Evolutionary conservation across 352 stramenopile genomes (phyloP).

Genomic region (Phytopythium oedochilum): DNA sequence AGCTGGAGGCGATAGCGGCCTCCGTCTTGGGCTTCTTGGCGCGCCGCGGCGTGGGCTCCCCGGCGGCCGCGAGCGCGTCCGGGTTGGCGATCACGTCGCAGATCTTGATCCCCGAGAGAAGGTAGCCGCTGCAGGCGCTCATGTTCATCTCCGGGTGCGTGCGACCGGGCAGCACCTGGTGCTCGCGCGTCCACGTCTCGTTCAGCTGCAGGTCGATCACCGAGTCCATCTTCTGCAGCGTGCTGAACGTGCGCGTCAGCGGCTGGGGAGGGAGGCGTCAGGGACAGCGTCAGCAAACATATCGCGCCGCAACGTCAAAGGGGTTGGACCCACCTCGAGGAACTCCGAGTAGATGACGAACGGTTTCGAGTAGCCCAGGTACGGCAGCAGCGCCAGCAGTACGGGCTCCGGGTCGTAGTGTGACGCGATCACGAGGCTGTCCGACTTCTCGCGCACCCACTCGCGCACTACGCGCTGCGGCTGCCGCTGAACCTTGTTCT

Average conservation of each 20-base stretch:
- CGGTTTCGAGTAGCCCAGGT: conserved; percentile 86
- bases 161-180: conserved; percentile 90
- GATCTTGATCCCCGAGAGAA: conserved; percentile 93
- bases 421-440: conserved; percentile 88
- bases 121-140: conserved; percentile 93
- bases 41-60: not conserved
- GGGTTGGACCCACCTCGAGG: conserved; percentile 61
- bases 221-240: conserved; percentile 86
- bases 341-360: conserved; percentile 97
- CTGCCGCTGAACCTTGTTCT: conserved; percentile 78
- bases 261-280: conserved; percentile 52
- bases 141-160: conserved; percentile 97
- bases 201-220: conserved; percentile 93
- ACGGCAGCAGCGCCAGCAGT: conserved; percentile 87
- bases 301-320: too few relatives aligned
- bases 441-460: conserved; percentile 65
- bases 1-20: not conserved
- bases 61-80: not conserved
- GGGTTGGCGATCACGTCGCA: conserved; percentile 16
- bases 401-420: conserved; percentile 88
- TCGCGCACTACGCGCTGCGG: conserved; percentile 60
- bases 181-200: conserved; percentile 95
- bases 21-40: conserved; percentile 4
- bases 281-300: too few relatives aligned
- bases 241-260: conserved; percentile 87